Base-by-base conservation (phyloP, 164 flowering plant genomes). In the Sedum album region DNA sequence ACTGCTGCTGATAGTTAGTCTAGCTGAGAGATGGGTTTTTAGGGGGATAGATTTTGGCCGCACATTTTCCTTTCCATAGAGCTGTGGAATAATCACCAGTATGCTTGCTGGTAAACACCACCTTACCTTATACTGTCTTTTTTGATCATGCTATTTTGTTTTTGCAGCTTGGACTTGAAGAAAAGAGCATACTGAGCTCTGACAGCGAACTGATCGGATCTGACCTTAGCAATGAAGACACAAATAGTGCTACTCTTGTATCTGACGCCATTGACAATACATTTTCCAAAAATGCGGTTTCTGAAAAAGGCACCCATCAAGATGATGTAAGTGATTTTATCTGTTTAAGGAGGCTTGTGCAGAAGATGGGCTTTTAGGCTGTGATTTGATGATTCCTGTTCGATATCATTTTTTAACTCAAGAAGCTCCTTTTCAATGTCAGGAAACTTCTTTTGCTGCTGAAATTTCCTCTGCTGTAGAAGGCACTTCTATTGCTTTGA, bases 191-290 rank as follows among this genome's bases (percentile, higher is more conserved):
- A 35, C 38, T 65, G 67, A 65, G 67, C 26, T 65, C 31, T 65
- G 67, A 41, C 11, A 48, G 28, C 42, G 67, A 65, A 14, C 20
- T 36, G 67, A 41, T 65, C 15, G 67, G 46, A 10, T 65, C 67
- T 7, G 67, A 65, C 46, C 46, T 65, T 36, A 65, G 67, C 30
- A 41, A 65, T 20, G 67, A 41, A 35, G 31, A 65, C 48, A 65
- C 67, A 23, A 65, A 36, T 26, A 44, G 48, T 18, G 21, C 48
- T 2, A 65, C 92, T 49, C 78, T 92, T 65, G 84, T 95, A 77
- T 95, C 99, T 0, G 98, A 92, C 76, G 97, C 90, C 80, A 95
- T 96, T 14, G 99, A 89, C 74, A 93, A 90, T 64, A 90, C 71
- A 74, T 80, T 89, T 30, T 75, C 79, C 31, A 84, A 70, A 70